Evolutionary conservation across 2,329 filamentous ascomycete genomes (phyloP).

Genomic region (Sarocladiaceae sp.): DNA sequence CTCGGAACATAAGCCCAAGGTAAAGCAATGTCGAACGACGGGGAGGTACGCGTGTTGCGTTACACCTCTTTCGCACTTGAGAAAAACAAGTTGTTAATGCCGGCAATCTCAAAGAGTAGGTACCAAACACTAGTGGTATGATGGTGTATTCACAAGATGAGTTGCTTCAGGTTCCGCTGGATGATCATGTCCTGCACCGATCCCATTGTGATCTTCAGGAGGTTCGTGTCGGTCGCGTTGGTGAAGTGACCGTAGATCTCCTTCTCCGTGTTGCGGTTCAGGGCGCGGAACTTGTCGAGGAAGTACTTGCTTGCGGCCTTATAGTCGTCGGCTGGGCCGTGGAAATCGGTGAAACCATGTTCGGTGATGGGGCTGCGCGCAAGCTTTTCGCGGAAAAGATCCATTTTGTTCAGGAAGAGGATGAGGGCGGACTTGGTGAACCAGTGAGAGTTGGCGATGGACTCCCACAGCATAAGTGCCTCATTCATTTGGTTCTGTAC

Average conservation of each 20-base stretch:
- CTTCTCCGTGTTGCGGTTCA: conserved; percentile 63
- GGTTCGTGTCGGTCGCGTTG: conserved; percentile 60
- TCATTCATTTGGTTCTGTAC: conserved; percentile 84
- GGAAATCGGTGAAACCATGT: conserved; percentile 73
- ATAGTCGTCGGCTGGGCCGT: conserved; percentile 63
- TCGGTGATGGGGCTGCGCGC: conserved; percentile 62
- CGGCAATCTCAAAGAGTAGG: no score
- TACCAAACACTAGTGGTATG: background rate
- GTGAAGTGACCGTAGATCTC: conserved; percentile 59
- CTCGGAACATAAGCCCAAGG: conserved; percentile 1
- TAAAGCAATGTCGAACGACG: conserved; percentile 2
- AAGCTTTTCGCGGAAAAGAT: conserved; percentile 75
- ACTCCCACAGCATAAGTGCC: conserved; percentile 80
- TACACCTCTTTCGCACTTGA: conserved; percentile 8
- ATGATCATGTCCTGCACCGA: conserved; percentile 86
- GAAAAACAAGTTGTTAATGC: no score
- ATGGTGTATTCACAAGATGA: conserved; percentile 40
- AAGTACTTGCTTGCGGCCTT: conserved; percentile 76
- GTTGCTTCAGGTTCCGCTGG: conserved; percentile 72
- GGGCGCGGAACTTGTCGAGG: conserved; percentile 69
- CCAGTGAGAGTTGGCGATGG: conserved; percentile 80
- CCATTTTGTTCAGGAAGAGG: conserved; percentile 83
- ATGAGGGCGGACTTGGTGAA: conserved; percentile 77
- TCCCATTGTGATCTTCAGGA: conserved; percentile 80
- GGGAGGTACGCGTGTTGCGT: background rate